These are phyloP conservation scores for Senna siamea DNA, from an alignment of 306 rosid genomes.

Conservation along the genomic window DNA sequence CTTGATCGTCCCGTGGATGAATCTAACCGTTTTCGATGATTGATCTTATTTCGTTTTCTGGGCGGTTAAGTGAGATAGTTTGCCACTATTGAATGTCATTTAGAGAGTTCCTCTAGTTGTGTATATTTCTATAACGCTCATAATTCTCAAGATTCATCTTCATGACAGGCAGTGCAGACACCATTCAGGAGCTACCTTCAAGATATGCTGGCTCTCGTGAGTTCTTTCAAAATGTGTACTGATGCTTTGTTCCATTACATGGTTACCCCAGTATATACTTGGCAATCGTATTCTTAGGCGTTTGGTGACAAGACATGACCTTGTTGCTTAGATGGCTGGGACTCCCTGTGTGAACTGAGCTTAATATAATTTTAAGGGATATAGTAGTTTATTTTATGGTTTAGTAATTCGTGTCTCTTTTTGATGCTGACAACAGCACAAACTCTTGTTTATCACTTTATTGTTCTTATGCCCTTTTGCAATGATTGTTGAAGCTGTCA, in stretches of 20 bases:
- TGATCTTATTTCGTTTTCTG: neutral
- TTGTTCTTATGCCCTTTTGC: neutral
- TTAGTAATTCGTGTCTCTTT: too few species aligned
- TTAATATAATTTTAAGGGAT: too few species aligned
- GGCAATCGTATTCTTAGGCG: too few species aligned
- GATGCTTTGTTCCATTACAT: too few species aligned
- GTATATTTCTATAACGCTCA: too few species aligned
- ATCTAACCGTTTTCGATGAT: neutral
- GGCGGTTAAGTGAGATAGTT: too few species aligned
- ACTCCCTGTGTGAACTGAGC: too few species aligned
- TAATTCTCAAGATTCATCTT: slow-evolving; percentile 5
- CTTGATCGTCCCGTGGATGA: neutral
- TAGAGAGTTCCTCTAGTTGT: too few species aligned
- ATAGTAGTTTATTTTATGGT: too few species aligned
- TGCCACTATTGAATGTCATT: too few species aligned
- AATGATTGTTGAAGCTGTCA: neutral
- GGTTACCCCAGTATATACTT: neutral
- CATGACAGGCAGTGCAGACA: slow-evolving; percentile 84
- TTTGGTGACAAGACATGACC: too few species aligned
- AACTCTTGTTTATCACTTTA: neutral
- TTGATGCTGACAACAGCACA: neutral
- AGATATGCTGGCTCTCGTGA: slow-evolving; percentile 81
- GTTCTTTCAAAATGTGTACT: slow-evolving; percentile 21
- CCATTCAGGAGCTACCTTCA: slow-evolving; percentile 95
- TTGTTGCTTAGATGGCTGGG: too few species aligned